A percentile compares a stretch with the other conserved stretches of the same genome.
Evolutionary conservation across 2,329 filamentous ascomycete species (phyloP).

Genomic region (Dothideomycetidae sp.): DNA sequence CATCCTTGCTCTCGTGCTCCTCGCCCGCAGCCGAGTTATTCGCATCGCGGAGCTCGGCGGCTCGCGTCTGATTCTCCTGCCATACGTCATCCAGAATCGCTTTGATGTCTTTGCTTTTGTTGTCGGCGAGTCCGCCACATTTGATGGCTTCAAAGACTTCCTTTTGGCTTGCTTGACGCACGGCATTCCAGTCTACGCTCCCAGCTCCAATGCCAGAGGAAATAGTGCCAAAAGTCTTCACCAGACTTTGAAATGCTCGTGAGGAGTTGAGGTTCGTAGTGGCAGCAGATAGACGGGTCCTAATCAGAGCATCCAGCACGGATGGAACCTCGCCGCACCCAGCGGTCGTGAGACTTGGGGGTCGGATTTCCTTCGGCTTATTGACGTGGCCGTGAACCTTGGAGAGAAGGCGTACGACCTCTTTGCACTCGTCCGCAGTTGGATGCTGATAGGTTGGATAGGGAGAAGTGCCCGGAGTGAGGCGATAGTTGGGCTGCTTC

Average conservation of each 20-base stretch:
- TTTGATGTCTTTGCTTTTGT: constrained; percentile 61
- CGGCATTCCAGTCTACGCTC: constrained; percentile 61
- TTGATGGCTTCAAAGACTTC: constrained; percentile 58
- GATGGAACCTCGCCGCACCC: constrained; percentile 56
- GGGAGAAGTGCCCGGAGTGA: constrained; percentile 41
- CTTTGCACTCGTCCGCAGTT: constrained; percentile 52
- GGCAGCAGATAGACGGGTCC: constrained; percentile 47
- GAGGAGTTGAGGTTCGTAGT: constrained; percentile 48
- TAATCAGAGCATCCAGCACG: constrained; percentile 48
- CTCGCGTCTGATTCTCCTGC: constrained; percentile 48
- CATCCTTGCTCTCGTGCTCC: background rate
- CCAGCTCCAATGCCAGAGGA: constrained; percentile 51
- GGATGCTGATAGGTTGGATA: constrained; percentile 55
- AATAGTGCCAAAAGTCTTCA: constrained; percentile 48
- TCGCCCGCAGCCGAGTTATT: background rate
- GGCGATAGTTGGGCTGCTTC: constrained; percentile 30
- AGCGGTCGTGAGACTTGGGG: constrained; percentile 54
- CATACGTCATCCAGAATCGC: constrained; percentile 58
- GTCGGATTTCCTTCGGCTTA: constrained; percentile 52
- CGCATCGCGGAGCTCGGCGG: constrained; percentile 30
- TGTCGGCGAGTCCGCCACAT: constrained; percentile 53
- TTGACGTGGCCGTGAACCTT: constrained; percentile 50
- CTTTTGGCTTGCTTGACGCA: constrained; percentile 43
- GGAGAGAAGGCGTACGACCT: constrained; percentile 52
- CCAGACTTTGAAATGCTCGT: constrained; percentile 51